These are phyloP conservation scores for Annulohypoxylon truncatum DNA, from an alignment of 2,329 filamentous ascomycete genomes.

Conservation along the genomic window DNA sequence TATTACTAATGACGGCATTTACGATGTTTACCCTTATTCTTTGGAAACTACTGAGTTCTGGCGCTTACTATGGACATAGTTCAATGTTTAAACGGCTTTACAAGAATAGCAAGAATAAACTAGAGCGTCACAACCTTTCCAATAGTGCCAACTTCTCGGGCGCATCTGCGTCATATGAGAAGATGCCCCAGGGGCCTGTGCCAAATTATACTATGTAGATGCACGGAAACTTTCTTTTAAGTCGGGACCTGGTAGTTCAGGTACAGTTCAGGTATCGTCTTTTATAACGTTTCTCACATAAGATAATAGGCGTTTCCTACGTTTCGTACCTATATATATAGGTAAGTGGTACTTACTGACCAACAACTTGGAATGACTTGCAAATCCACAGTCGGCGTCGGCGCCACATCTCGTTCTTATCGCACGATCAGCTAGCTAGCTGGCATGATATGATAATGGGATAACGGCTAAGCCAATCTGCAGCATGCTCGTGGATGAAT, in stretches of 20 bases:
- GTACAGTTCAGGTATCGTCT: conserved; percentile 37
- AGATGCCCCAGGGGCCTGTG: conserved; percentile 37
- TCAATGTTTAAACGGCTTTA: neutral
- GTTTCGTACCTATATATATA: neutral
- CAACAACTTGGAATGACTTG: neutral
- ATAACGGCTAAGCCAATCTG: conserved; percentile 7
- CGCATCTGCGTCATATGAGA: conserved; percentile 29
- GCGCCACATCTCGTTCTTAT: conserved; percentile 6
- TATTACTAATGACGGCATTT: neutral
- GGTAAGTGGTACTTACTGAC: too few species aligned
- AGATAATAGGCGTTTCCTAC: neutral
- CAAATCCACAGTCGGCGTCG: neutral
- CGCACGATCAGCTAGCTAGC: conserved; percentile 6
- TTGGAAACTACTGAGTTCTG: neutral
- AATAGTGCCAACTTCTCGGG: conserved; percentile 25
- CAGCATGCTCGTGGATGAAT: conserved; percentile 6
- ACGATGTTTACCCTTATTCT: neutral
- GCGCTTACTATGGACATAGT: neutral
- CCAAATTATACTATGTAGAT: conserved; percentile 46
- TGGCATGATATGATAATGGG: neutral
- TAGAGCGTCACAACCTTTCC: neutral
- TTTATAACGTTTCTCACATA: conserved; percentile 5
- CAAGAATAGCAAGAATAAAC: neutral
- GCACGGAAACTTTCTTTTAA: conserved; percentile 46
- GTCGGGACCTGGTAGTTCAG: too few species aligned